Percentiles rank a stretch among this genome's conserved stretches.
Evolutionary conservation across 345 rosid genomes (phyloP).

Genomic region (Cardamine resedifolia): DNA sequence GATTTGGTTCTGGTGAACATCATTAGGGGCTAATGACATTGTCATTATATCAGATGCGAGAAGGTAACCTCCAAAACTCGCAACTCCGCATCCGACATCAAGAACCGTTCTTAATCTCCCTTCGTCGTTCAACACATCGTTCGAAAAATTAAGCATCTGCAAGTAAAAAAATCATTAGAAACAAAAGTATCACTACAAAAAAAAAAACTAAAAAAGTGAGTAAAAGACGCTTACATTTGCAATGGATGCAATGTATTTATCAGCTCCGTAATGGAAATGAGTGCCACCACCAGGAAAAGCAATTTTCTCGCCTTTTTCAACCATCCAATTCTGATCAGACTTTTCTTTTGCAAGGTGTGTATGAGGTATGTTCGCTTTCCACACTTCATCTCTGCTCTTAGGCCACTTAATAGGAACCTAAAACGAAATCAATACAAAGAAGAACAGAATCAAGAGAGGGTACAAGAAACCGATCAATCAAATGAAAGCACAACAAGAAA

Average conservation of each 20-base stretch:
- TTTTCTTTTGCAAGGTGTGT: conserved; percentile 97
- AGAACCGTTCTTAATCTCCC: conserved; percentile 87
- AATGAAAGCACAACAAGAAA: background rate
- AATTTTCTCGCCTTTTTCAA: conserved; percentile 95
- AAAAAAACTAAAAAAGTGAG: background rate
- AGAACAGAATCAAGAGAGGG: background rate
- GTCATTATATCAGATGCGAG: conserved; percentile 81
- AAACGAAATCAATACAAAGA: conserved; percentile 4
- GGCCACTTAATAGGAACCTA: conserved; percentile 99
- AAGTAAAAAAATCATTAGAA: conserved; percentile 16
- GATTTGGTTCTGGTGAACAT: conserved; percentile 99
- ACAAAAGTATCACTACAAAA: background rate
- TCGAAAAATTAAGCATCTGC: conserved; percentile 94
- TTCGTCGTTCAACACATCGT: conserved; percentile 62
- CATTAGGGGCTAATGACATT: conserved; percentile 96
- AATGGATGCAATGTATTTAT: conserved; percentile 86
- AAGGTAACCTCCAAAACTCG: conserved; percentile 96
- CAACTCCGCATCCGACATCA: conserved; percentile 99
- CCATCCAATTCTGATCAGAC: conserved; percentile 99
- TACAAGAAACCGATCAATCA: background rate
- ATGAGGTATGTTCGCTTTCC: conserved; percentile 98
- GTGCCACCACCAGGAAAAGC: conserved; percentile 97
- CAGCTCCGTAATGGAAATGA: conserved; percentile 99
- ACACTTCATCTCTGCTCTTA: conserved; percentile 95
- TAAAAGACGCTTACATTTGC: conserved; percentile 66